Percentiles rank a stretch among this genome's conserved stretches.
Conservation (phyloP, 805 yeast genomes). For the Candida endomychidarum region DNA sequence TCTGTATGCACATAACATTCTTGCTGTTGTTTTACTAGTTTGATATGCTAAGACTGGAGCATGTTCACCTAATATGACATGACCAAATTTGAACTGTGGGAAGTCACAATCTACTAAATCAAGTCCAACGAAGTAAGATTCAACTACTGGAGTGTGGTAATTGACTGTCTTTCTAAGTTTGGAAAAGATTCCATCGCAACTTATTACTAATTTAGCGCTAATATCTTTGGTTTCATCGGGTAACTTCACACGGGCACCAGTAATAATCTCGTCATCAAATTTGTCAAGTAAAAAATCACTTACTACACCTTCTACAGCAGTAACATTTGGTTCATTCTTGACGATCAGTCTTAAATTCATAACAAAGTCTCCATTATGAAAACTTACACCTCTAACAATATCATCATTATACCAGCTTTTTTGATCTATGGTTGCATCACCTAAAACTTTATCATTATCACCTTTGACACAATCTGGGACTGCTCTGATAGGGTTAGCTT, state of each 20-base stretch:
- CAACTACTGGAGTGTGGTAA: constrained; percentile 61
- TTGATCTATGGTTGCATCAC: constrained; percentile 49
- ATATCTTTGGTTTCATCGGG: constrained; percentile 39
- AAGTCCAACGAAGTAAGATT: constrained; percentile 86
- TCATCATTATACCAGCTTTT: constrained; percentile 60
- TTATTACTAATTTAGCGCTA: constrained; percentile 67
- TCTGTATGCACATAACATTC: constrained; percentile 86
- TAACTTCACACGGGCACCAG: constrained; percentile 69
- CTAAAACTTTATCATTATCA: constrained; percentile 54
- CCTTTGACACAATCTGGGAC: constrained; percentile 55
- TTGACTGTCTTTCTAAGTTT: constrained; percentile 78
- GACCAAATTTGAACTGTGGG: constrained; percentile 79
- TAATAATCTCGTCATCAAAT: constrained; percentile 49
- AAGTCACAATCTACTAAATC: constrained; percentile 71
- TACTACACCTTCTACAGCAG: constrained; percentile 83
- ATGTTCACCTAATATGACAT: constrained; percentile 82
- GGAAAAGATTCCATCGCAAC: constrained; percentile 94
- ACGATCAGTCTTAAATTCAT: constrained; percentile 74
- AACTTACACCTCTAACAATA: constrained; percentile 72
- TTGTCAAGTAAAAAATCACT: constrained; percentile 58
- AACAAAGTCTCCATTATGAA: constrained; percentile 90
- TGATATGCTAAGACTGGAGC: constrained; percentile 90
- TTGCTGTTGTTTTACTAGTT: constrained; percentile 75
- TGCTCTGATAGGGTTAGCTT: constrained; percentile 44
- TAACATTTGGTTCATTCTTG: constrained; percentile 66